Conservation (phyloP, 2,329 filamentous ascomycete species). For the Aspergillus piperis region DNA sequence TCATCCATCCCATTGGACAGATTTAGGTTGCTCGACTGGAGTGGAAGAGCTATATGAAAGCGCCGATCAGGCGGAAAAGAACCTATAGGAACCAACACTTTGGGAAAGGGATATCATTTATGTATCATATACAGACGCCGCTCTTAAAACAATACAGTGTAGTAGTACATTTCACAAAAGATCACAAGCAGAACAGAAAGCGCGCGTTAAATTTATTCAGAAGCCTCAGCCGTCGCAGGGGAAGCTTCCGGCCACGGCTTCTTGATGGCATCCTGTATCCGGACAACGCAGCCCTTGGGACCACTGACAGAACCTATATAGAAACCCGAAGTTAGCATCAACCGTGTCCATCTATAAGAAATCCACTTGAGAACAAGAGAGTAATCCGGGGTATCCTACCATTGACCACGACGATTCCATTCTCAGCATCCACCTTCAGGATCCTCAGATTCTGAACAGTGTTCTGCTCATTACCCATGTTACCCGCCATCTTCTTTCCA, state of each 20-base stretch:
- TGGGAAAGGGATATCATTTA: slow-evolving; percentile 39
- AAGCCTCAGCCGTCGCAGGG: slow-evolving; percentile 13
- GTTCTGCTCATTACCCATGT: slow-evolving; percentile 86
- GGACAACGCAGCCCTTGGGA: slow-evolving; percentile 81
- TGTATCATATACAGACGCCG: slow-evolving; percentile 44
- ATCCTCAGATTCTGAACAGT: slow-evolving; percentile 92
- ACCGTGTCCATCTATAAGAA: background rate
- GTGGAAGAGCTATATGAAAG: background rate
- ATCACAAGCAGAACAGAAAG: background rate
- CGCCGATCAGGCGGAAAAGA: background rate
- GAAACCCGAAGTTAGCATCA: slow-evolving; percentile 2
- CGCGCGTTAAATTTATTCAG: slow-evolving; percentile 15
- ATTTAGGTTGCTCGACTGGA: background rate
- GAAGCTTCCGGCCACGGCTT: slow-evolving; percentile 68
- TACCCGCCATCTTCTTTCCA: slow-evolving; percentile 96
- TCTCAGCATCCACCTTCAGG: slow-evolving; percentile 80
- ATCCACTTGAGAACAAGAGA: background rate
- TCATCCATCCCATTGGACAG: background rate
- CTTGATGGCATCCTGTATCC: slow-evolving; percentile 87
- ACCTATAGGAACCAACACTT: background rate
- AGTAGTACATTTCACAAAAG: slow-evolving; percentile 40
- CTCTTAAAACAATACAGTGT: slow-evolving; percentile 37
- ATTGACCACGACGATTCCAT: slow-evolving; percentile 85
- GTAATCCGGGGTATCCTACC: slow-evolving; percentile 51
- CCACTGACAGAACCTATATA: slow-evolving; percentile 70